Base-by-base conservation (phyloP, 208 protist genomes). In the Leishmania amazonensis region DNA sequence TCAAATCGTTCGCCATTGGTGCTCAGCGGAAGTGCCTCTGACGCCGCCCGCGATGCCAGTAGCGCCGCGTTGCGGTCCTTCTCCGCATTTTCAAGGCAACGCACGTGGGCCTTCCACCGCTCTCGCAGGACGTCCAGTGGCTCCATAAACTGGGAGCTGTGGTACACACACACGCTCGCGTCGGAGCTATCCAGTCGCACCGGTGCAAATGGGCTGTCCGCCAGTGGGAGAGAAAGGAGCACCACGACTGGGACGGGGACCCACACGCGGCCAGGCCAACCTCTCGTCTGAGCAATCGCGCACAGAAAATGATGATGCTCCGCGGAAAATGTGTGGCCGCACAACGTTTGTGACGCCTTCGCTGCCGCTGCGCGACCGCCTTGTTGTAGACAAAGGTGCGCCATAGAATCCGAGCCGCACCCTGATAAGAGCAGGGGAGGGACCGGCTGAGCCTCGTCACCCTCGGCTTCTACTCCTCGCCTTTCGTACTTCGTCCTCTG, bases 1-100 rank as follows among this genome's bases (percentile, higher is more conserved):
- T 88, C 84, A 68, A 96, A 92, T 1, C 79, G 83, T 58, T 96
- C 91, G 21, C 93, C 93, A 68, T 94, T 96, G 9, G 91, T 95
- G 79, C 86, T 93, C 17, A 90, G 77, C 8, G 89, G 90, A 0
- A 64, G 71, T 71, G 5, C 38, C 8, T 65, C 49, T 4, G 42
- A 15, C 6, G 65, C 38, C 54, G 47, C n/a, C 57, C 42, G 49
- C 17, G 77, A 38, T 40, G 71, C 53, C 38, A 71, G 31, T 35
- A 60, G 35, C 17, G 24, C 11, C 24, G 35, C 24, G 45, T 35
- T 60, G 45, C 53, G 79, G 42, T 31, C 19, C 47, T 58, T 42
- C 31, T 58, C 65, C 54, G 45, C 68, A 31, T 0, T 54, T 62
- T 47, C 42, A 38, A 83, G 9, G 71, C 47, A 24, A 11, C 45